phyloP scores from a whole-genome alignment of 2,329 filamentous ascomycete species.

The Sporothrix sp. region DNA sequence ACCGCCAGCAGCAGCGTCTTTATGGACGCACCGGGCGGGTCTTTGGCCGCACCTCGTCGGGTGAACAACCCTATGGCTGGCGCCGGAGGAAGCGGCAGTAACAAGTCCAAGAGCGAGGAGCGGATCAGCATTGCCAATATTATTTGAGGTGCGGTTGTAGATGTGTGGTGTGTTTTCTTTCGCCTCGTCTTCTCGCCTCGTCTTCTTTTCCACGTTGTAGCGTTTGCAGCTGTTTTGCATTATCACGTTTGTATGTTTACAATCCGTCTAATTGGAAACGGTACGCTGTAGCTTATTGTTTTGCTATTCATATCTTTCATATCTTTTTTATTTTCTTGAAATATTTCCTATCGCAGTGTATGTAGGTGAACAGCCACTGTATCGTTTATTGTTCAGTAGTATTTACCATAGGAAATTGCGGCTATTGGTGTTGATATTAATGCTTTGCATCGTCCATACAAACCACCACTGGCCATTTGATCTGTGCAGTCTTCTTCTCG shows the following conservation, averaged over 20 bases:
- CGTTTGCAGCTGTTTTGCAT: no score
- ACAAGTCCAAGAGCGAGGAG: conserved; percentile 31
- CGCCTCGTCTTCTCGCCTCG: neutral
- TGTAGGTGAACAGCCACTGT: neutral
- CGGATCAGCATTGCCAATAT: conserved; percentile 38
- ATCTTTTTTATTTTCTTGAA: neutral
- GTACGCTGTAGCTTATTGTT: neutral
- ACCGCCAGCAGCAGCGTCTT: neutral
- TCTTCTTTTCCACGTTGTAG: neutral
- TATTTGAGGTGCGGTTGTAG: conserved; percentile 20
- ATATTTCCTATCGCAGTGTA: neutral
- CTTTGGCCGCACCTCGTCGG: neutral
- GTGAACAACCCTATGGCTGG: conserved; percentile 18
- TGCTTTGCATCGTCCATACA: no score
- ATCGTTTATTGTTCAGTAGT: neutral
- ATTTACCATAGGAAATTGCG: no score
- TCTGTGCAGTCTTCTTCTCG: no score
- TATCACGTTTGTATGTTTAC: neutral
- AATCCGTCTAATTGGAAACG: conserved; percentile 5
- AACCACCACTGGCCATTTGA: no score
- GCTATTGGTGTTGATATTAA: no score
- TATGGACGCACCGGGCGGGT: neutral
- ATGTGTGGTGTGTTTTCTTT: neutral
- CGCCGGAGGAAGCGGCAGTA: conserved; percentile 12
- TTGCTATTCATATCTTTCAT: neutral